phyloP scores from a whole-genome alignment of 805 yeast species.

The Isabelozyma rhagii region DNA sequence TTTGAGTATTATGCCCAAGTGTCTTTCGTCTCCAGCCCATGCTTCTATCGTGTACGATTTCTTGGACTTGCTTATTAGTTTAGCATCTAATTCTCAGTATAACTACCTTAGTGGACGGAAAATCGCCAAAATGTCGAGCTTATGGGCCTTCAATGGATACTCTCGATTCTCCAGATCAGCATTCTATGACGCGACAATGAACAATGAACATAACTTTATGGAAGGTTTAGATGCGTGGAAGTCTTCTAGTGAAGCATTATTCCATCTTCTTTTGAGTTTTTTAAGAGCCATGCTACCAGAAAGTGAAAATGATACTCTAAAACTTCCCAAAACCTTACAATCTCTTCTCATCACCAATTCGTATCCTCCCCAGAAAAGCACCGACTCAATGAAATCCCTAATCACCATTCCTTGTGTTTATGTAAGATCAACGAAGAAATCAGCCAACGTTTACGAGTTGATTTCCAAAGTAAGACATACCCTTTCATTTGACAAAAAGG shows the following conservation, averaged over 20 bases:
- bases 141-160: constrained; percentile 76
- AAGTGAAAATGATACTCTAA: constrained; percentile 53
- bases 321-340: constrained; percentile 66
- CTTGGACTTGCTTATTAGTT: constrained; percentile 71
- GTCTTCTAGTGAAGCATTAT: constrained; percentile 80
- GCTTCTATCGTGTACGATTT: constrained; percentile 88
- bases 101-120: constrained; percentile 80
- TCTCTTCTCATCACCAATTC: constrained; percentile 59
- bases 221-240: constrained; percentile 78
- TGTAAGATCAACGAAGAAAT: constrained; percentile 49
- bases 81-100: constrained; percentile 74
- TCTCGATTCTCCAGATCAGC: constrained; percentile 24
- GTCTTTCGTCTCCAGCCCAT: constrained; percentile 79
- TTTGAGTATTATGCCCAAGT: constrained; percentile 77
- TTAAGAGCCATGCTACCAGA: constrained; percentile 75
- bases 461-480: constrained; percentile 48
- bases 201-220: constrained; percentile 42
- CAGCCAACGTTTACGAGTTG: constrained; percentile 54
- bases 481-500: constrained; percentile 66
- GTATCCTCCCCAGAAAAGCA: constrained; percentile 66
- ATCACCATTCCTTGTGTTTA: constrained; percentile 62
- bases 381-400: constrained; percentile 33
- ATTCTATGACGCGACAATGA: constrained; percentile 35
- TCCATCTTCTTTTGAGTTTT: constrained; percentile 75
- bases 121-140: constrained; percentile 74